Evolutionary conservation across 2,329 filamentous ascomycete genomes (phyloP).

Genomic region (Fusarium sarcochroum): DNA sequence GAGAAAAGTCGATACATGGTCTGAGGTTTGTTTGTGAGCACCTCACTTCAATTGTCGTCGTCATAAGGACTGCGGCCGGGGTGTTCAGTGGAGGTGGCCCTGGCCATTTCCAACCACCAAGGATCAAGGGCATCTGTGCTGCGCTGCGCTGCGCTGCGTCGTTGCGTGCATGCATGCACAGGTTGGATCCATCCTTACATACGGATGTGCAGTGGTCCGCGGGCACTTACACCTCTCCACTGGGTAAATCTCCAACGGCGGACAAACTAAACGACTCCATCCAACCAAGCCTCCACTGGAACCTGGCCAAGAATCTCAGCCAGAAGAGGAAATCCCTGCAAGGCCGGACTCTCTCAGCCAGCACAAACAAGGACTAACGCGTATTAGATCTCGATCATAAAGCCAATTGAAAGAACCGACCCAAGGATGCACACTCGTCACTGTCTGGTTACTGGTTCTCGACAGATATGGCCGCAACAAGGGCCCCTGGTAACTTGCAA

Average conservation of each 20-base stretch:
- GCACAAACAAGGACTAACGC: conserved; percentile 36
- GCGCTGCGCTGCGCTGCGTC: neutral
- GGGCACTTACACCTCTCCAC: conserved; percentile 6
- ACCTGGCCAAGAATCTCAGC: conserved; percentile 10
- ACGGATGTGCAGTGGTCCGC: conserved; percentile 14
- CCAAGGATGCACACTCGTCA: conserved; percentile 37
- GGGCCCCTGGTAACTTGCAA: conserved; percentile 15
- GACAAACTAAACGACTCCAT: neutral
- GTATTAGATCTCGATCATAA: conserved; percentile 45
- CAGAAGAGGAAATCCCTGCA: conserved; percentile 30
- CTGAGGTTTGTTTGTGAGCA: conserved; percentile 23
- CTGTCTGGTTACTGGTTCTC: conserved; percentile 25
- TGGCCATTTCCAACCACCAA: neutral
- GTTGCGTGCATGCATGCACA: neutral
- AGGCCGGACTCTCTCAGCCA: conserved; percentile 11
- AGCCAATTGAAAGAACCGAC: conserved; percentile 46
- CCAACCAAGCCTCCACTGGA: neutral
- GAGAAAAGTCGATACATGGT: conserved; percentile 39
- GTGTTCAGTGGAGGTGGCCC: conserved; percentile 17
- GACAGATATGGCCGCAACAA: conserved; percentile 12
- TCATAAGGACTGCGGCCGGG: conserved; percentile 35
- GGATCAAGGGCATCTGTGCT: neutral
- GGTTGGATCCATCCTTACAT: conserved; percentile 15
- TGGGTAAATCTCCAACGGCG: conserved; percentile 15
- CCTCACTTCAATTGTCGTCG: conserved; percentile 32